Evolutionary conservation across 352 stramenopile species (phyloP).

Genomic region (Aphanomyces invadans): DNA sequence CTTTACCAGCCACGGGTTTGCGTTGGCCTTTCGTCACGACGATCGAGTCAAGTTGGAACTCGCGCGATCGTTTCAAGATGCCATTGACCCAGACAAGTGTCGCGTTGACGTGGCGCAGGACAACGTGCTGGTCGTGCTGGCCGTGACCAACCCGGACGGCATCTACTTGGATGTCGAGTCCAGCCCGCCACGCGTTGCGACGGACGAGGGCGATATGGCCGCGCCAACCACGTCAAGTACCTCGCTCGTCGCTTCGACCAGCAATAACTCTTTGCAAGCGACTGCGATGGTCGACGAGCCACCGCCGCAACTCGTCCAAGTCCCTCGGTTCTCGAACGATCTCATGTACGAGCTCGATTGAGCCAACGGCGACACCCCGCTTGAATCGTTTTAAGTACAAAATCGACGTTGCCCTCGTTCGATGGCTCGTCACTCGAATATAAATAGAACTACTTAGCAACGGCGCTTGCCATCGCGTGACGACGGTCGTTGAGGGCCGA

Average conservation of each 20-base stretch:
- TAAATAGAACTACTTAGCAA: not conserved
- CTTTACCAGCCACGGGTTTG: not conserved
- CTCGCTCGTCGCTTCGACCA: too few species aligned
- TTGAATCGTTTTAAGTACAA: not conserved
- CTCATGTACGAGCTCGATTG: not conserved
- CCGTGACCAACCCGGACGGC: not conserved
- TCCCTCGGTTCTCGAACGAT: not conserved
- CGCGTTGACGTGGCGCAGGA: conserved; percentile 9
- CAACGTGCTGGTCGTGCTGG: conserved; percentile 6
- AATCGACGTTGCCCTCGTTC: not conserved
- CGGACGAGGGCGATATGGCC: not conserved
- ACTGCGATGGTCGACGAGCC: not conserved
- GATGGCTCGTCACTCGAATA: too few species aligned
- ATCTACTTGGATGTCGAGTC: not conserved
- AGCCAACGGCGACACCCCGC: not conserved
- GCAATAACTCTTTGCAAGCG: too few species aligned
- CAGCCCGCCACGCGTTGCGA: not conserved
- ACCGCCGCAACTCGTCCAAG: not conserved
- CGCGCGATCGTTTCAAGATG: not conserved
- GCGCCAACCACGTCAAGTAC: not conserved
- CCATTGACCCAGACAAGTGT: not conserved
- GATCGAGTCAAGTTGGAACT: conserved; percentile 5
- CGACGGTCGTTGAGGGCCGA: too few species aligned
- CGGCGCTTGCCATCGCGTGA: too few species aligned
- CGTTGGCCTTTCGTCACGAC: not conserved